Conservation (phyloP, 768 basidiomycete genomes). For the Suillus lakei region DNA sequence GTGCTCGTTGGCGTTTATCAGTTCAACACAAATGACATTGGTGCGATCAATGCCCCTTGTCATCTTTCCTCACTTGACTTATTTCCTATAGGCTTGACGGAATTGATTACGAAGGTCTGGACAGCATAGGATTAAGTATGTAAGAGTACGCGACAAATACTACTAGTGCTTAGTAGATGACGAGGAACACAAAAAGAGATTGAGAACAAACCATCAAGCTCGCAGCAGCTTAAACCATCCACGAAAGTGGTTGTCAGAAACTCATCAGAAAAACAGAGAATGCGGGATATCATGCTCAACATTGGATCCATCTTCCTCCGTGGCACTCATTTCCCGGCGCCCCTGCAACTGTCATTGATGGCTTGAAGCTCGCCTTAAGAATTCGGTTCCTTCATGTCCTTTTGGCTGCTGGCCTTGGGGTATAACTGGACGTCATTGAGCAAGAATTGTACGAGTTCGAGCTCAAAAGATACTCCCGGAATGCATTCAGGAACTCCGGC, state of each 20-base stretch:
- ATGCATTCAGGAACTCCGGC: background rate
- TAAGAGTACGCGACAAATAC: background rate
- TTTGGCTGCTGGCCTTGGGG: slow-evolving; percentile 14
- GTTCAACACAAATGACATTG: slow-evolving; percentile 98
- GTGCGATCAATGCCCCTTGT: slow-evolving; percentile 51
- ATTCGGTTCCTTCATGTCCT: slow-evolving; percentile 55
- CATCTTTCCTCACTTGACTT: slow-evolving; percentile 4
- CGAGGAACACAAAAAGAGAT: background rate
- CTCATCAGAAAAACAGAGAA: background rate
- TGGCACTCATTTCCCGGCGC: slow-evolving; percentile 36
- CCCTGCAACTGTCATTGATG: slow-evolving; percentile 51
- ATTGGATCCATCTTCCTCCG: slow-evolving; percentile 58
- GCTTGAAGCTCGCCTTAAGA: slow-evolving; percentile 79
- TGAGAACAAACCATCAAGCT: background rate
- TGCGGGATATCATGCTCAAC: slow-evolving; percentile 24
- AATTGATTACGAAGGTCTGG: slow-evolving; percentile 85
- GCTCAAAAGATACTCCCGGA: background rate
- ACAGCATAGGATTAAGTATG: slow-evolving; percentile 56
- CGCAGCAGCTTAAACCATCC: too few species aligned
- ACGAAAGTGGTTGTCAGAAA: background rate
- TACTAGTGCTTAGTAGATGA: background rate
- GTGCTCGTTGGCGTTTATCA: slow-evolving; percentile 92
- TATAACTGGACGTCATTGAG: slow-evolving; percentile 11
- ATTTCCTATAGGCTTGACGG: slow-evolving; percentile 68
- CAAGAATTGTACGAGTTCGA: background rate